Conservation (phyloP, 2,329 filamentous ascomycete genomes). For the Ceratocystis alfenasii region DNA sequence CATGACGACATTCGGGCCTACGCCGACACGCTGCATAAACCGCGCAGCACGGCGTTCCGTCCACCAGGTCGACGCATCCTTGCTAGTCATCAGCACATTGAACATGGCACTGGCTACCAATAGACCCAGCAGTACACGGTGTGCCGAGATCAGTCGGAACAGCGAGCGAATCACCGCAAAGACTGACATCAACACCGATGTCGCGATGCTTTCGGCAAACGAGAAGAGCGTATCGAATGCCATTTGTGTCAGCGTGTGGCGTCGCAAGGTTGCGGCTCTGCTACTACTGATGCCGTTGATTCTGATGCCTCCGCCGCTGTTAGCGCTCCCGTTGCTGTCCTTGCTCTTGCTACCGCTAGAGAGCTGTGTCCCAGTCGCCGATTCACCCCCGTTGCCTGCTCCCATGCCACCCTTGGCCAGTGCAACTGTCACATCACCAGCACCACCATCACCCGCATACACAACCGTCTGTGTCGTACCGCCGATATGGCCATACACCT, state of each 20-base stretch:
- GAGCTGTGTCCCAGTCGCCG: not conserved
- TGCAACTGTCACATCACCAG: slow-evolving; percentile 12
- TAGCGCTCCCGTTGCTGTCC: not conserved
- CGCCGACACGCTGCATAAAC: slow-evolving; percentile 72
- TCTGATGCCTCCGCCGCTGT: not conserved
- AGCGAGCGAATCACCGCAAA: slow-evolving; percentile 53
- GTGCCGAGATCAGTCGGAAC: slow-evolving; percentile 57
- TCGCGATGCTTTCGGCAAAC: slow-evolving; percentile 60
- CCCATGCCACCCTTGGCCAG: not conserved
- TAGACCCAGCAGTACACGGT: slow-evolving; percentile 66
- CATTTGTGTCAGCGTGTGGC: slow-evolving; percentile 54
- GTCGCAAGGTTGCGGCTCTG: slow-evolving; percentile 40
- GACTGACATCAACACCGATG: slow-evolving; percentile 65
- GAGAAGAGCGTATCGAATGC: slow-evolving; percentile 61
- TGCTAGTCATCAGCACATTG: slow-evolving; percentile 65
- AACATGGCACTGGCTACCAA: slow-evolving; percentile 57
- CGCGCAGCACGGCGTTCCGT: slow-evolving; percentile 64
- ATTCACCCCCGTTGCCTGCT: not conserved
- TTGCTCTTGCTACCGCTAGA: not conserved
- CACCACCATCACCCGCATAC: slow-evolving; percentile 40
- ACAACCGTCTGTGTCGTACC: slow-evolving; percentile 52
- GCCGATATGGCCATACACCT: slow-evolving; percentile 67
- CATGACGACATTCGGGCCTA: slow-evolving; percentile 69
- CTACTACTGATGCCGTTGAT: not conserved
- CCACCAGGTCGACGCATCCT: slow-evolving; percentile 70